Conservation (phyloP, 176 grass and related monocot species). For the Juncus effusus region DNA sequence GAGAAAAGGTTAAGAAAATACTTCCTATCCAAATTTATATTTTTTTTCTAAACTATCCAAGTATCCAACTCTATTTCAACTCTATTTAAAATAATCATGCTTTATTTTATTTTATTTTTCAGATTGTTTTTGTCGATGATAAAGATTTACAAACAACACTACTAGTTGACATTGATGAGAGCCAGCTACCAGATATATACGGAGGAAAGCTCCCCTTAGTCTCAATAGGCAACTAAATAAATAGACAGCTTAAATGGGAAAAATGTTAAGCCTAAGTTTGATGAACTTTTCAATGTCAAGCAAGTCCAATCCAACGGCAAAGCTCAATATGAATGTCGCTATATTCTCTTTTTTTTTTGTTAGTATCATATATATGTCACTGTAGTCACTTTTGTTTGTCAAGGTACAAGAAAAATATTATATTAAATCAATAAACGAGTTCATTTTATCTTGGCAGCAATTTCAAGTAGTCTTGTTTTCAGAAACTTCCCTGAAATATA, state of each 20-base stretch:
- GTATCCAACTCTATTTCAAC: neutral
- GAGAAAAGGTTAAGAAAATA: constrained; percentile 48
- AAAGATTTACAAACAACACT: constrained; percentile 47
- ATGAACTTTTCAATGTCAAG: neutral
- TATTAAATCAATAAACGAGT: too few relatives aligned
- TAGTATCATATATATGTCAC: neutral
- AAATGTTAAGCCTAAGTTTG: neutral
- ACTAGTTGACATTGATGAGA: constrained; percentile 52
- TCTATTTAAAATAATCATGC: neutral
- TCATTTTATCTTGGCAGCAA: too few relatives aligned
- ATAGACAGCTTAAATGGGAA: neutral
- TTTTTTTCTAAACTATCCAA: neutral
- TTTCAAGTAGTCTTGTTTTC: too few relatives aligned
- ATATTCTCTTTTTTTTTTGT: neutral
- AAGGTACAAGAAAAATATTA: neutral
- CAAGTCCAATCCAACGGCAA: neutral
- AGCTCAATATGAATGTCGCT: neutral
- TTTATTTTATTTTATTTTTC: neutral
- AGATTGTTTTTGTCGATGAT: constrained; percentile 62
- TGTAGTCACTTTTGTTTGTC: constrained; percentile 3
- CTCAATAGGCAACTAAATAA: neutral
- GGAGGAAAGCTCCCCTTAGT: constrained; percentile 58
- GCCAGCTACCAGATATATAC: constrained; percentile 48
- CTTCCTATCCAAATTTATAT: neutral
- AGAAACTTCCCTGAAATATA: too few relatives aligned